These are phyloP conservation scores for Apiospora aurea DNA, from an alignment of 2,329 filamentous ascomycete genomes.

Conservation along the genomic window DNA sequence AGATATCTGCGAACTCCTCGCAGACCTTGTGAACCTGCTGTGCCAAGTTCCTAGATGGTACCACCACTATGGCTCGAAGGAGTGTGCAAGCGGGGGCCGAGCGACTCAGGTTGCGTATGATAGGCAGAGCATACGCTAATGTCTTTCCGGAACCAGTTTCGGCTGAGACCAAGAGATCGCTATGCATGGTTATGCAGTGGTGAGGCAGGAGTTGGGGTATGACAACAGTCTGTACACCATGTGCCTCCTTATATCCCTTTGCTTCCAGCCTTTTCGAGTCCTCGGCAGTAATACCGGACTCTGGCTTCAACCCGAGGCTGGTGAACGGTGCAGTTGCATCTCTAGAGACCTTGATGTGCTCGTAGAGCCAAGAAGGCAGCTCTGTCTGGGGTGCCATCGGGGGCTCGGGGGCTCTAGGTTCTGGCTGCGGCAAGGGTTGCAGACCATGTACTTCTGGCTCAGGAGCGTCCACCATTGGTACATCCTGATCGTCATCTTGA, in stretches of 20 bases:
- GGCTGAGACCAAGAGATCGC: conserved; percentile 89
- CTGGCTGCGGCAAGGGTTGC: conserved; percentile 82
- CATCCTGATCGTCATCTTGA: conserved; percentile 38
- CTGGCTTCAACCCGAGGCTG: conserved; percentile 46
- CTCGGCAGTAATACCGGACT: conserved; percentile 68
- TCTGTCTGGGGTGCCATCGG: conserved; percentile 76
- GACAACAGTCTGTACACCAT: conserved; percentile 81
- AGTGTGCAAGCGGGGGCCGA: conserved; percentile 66
- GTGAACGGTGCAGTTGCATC: conserved; percentile 67
- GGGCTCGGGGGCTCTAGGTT: conserved; percentile 62
- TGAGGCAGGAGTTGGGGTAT: conserved; percentile 78
- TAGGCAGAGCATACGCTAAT: conserved; percentile 85
- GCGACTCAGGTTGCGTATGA: conserved; percentile 77
- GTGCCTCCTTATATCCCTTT: conserved; percentile 74
- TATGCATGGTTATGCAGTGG: conserved; percentile 64
- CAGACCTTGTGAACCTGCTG: conserved; percentile 83
- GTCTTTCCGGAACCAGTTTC: conserved; percentile 97
- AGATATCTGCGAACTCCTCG: conserved; percentile 73
- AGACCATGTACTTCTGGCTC: conserved; percentile 67
- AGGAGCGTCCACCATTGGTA: conserved; percentile 35
- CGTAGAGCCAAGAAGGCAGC: conserved; percentile 80
- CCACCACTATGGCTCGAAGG: conserved; percentile 81
- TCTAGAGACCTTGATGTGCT: conserved; percentile 73
- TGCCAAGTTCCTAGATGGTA: conserved; percentile 91
- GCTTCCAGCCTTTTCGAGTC: conserved; percentile 67